These are phyloP conservation scores for Nitzschia sp. DNA, from an alignment of 108 stramenopile species.

Conservation along the genomic window DNA sequence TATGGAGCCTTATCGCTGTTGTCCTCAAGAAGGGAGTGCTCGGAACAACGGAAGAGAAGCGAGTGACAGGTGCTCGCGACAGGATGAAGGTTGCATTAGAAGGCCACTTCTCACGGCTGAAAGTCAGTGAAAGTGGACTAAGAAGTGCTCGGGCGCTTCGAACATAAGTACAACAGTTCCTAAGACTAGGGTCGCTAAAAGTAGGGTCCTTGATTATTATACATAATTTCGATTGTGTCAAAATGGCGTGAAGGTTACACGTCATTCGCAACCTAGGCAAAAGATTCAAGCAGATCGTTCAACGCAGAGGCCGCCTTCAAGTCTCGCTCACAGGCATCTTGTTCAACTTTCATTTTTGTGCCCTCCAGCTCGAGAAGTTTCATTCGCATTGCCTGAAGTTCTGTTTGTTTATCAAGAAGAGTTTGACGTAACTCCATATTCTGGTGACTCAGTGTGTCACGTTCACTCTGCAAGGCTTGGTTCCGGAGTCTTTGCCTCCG, in stretches of 20 bases:
- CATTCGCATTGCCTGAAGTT: neutral
- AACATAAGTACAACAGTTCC: neutral
- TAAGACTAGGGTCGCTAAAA: neutral
- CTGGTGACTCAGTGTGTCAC: slow-evolving; percentile 1
- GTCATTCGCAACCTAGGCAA: neutral
- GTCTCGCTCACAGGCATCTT: neutral
- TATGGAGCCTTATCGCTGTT: slow-evolving; percentile 65
- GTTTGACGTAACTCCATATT: neutral
- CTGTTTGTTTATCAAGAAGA: neutral
- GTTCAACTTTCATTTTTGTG: neutral
- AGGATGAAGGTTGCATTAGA: slow-evolving; percentile 60
- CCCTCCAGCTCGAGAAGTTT: neutral
- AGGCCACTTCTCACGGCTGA: slow-evolving; percentile 46
- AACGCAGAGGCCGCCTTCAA: neutral
- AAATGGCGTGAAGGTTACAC: neutral
- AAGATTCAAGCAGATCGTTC: slow-evolving; percentile 7
- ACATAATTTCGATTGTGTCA: neutral
- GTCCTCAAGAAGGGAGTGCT: slow-evolving; percentile 26
- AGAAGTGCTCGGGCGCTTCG: slow-evolving; percentile 39
- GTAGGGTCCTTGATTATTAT: neutral
- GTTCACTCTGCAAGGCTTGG: slow-evolving; percentile 5
- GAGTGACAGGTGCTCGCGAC: slow-evolving; percentile 31
- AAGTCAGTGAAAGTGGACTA: slow-evolving; percentile 54
- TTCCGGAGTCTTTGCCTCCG: slow-evolving; percentile 8
- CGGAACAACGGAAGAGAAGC: slow-evolving; percentile 4